Conservation (phyloP, 1,284 basidiomycete genomes). For the Ceratobasidium papillatum region DNA sequence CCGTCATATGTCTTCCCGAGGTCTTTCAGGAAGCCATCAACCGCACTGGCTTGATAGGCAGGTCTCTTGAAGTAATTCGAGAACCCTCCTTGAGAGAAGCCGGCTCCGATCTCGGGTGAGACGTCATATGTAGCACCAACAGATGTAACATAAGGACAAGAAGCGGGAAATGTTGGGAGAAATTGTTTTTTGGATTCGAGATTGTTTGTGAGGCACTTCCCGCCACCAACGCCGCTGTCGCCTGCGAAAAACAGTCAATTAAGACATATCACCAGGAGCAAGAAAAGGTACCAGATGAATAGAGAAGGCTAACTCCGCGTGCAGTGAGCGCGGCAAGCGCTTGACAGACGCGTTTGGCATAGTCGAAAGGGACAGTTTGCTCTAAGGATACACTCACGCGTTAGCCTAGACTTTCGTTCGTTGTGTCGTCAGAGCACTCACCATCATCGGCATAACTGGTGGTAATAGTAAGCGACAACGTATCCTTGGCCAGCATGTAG, state of each 20-base stretch:
- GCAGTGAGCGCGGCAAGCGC: slow-evolving; percentile 44
- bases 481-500: slow-evolving; percentile 25
- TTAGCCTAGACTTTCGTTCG: too few species aligned
- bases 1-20: slow-evolving; percentile 53
- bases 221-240: slow-evolving; percentile 66
- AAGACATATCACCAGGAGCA: not conserved
- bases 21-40: slow-evolving; percentile 48
- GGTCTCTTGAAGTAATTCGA: slow-evolving; percentile 67
- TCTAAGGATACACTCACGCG: not conserved
- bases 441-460: slow-evolving; percentile 41
- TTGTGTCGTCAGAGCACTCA: not conserved
- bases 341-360: slow-evolving; percentile 44
- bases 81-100: slow-evolving; percentile 71
- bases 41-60: slow-evolving; percentile 60
- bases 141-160: slow-evolving; percentile 69
- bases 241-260: not conserved
- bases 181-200: not conserved
- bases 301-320: slow-evolving; percentile 45
- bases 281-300: slow-evolving; percentile 39
- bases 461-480: slow-evolving; percentile 14
- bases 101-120: slow-evolving; percentile 64
- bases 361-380: slow-evolving; percentile 42
- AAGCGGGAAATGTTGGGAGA: not conserved
- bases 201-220: slow-evolving; percentile 63
- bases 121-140: slow-evolving; percentile 51